phyloP scores from a whole-genome alignment of 1,284 basidiomycete species.

The Amylostereum areolatum region DNA sequence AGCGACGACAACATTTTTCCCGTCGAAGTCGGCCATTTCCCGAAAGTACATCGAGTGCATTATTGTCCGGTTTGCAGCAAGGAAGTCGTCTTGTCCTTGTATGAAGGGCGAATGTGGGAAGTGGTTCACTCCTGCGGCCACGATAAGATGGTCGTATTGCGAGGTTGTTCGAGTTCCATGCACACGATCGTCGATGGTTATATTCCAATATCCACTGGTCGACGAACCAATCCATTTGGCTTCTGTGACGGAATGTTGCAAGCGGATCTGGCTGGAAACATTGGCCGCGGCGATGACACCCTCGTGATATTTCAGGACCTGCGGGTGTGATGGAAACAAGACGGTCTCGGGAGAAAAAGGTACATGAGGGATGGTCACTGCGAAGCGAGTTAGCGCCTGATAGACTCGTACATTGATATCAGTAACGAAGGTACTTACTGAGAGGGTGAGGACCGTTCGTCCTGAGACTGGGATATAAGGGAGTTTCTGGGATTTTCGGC shows the following conservation, averaged over 20 bases:
- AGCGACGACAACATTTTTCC: neutral
- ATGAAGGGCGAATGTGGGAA: neutral
- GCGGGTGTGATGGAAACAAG: neutral
- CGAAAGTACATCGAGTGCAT: constrained; percentile 1
- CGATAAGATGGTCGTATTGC: neutral
- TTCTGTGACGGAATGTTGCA: neutral
- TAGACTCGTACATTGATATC: too few species aligned
- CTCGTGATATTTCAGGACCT: neutral
- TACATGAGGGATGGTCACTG: neutral
- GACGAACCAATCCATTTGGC: neutral
- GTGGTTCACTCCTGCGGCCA: neutral
- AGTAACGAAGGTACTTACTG: neutral
- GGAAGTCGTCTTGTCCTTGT: neutral
- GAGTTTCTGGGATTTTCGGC: neutral
- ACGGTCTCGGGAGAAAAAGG: neutral
- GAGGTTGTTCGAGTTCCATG: neutral
- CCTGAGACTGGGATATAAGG: neutral
- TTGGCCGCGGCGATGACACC: neutral
- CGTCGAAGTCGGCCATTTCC: neutral
- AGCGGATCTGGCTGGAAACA: neutral
- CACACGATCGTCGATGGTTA: neutral
- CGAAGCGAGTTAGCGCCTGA: neutral
- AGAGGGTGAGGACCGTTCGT: neutral
- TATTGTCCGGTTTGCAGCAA: neutral
- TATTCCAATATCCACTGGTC: neutral